phyloP scores from a whole-genome alignment of 1,284 basidiomycete genomes.

The Trichosporon ovoides region DNA sequence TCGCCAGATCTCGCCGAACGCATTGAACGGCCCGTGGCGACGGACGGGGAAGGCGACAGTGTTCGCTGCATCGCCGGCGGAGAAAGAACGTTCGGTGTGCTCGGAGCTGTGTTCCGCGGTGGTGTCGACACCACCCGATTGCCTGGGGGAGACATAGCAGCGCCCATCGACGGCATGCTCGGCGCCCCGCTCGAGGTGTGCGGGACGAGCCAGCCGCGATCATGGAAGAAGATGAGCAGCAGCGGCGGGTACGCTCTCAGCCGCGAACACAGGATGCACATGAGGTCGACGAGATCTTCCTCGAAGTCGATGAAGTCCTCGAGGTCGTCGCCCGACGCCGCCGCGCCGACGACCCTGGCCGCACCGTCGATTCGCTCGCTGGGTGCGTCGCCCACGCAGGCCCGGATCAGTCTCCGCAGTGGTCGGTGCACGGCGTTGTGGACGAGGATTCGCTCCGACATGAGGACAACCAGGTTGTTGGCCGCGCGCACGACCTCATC shows the following conservation, averaged over 20 bases:
- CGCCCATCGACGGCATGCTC: constrained; percentile 43
- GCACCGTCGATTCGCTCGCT: constrained; percentile 67
- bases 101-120: not conserved
- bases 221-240: constrained; percentile 92
- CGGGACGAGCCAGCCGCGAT: constrained; percentile 55
- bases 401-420: constrained; percentile 74
- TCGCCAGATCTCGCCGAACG: constrained; percentile 56
- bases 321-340: constrained; percentile 53
- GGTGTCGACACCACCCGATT: not conserved
- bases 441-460: constrained; percentile 85
- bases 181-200: constrained; percentile 20
- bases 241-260: constrained; percentile 83
- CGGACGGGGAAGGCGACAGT: constrained; percentile 51
- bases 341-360: constrained; percentile 68
- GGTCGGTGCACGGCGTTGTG: constrained; percentile 86
- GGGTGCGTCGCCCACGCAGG: constrained; percentile 83
- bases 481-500: constrained; percentile 75
- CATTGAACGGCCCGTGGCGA: constrained; percentile 46
- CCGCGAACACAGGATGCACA: constrained; percentile 83
- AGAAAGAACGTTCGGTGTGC: not conserved
- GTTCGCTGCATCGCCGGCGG: not conserved
- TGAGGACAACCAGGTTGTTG: constrained; percentile 78
- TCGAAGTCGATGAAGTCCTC: constrained; percentile 32
- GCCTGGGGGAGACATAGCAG: not conserved
- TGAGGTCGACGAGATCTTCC: constrained; percentile 71